Percentiles rank a stretch among this genome's conserved stretches.
Evolutionary conservation across 192 early-diverging fungal genomes (phyloP).

Genomic region (Backusella sp.): DNA sequence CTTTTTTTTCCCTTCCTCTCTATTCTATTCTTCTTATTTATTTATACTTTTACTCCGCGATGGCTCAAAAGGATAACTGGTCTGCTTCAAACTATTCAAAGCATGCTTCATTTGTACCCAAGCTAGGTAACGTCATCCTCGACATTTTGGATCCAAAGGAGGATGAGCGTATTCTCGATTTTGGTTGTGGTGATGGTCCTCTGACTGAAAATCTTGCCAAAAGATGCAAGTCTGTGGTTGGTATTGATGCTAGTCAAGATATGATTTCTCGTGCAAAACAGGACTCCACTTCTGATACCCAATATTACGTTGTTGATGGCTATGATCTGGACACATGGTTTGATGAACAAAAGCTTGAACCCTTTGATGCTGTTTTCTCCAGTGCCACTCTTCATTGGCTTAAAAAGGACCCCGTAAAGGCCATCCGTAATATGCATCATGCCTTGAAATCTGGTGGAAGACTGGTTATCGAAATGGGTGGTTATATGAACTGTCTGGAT

Average conservation of each 20-base stretch:
- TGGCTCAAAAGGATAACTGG: conserved; percentile 45
- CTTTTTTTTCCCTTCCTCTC: background rate
- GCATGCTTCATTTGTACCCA: conserved; percentile 58
- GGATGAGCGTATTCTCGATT: conserved; percentile 60
- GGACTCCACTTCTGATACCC: conserved; percentile 21
- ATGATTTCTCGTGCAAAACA: conserved; percentile 55
- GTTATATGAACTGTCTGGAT: conserved; percentile 43
- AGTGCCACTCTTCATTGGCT: conserved; percentile 77
- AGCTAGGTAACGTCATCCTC: conserved; percentile 47
- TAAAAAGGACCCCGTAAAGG: conserved; percentile 54
- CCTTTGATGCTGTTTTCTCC: conserved; percentile 69
- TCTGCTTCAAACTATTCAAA: conserved; percentile 48
- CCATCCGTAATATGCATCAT: conserved; percentile 55
- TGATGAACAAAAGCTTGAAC: conserved; percentile 33
- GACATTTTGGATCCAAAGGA: conserved; percentile 48
- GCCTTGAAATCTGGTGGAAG: conserved; percentile 54
- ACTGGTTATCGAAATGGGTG: conserved; percentile 61
- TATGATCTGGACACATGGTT: conserved; percentile 43
- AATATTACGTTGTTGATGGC: conserved; percentile 54
- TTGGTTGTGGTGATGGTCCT: conserved; percentile 69
- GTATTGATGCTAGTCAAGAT: conserved; percentile 53
- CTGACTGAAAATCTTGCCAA: conserved; percentile 54
- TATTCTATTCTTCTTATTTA: background rate
- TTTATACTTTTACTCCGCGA: background rate
- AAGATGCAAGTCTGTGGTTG: conserved; percentile 50